A percentile compares a stretch with the other conserved stretches of the same genome.
Conservation (phyloP, 2,329 filamentous ascomycete species). For the Pyrenophora graminea region DNA sequence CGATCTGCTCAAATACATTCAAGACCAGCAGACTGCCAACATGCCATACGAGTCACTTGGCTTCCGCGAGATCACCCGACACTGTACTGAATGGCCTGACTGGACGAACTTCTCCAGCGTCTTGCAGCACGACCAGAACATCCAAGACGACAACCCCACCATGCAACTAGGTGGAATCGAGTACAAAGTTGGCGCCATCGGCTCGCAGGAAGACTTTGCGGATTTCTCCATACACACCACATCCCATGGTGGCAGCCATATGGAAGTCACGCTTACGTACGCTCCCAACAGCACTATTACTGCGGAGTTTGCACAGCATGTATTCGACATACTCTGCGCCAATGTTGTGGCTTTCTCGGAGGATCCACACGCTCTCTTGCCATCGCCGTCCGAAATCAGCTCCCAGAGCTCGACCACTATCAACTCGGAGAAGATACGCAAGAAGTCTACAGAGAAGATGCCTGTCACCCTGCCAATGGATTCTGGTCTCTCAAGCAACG, state of each 20-base stretch:
- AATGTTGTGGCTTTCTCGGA: conserved; percentile 34
- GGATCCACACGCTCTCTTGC: conserved; percentile 35
- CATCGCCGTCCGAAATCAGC: conserved; percentile 31
- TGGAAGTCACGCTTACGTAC: conserved; percentile 38
- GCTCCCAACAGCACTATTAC: conserved; percentile 53
- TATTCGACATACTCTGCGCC: conserved; percentile 43
- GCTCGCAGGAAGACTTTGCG: conserved; percentile 40
- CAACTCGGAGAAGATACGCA: conserved; percentile 27
- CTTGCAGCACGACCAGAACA: conserved; percentile 41
- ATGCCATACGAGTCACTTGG: conserved; percentile 43
- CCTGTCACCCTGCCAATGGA: conserved; percentile 31
- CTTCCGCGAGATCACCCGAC: conserved; percentile 40
- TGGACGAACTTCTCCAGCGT: conserved; percentile 45
- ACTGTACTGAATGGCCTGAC: conserved; percentile 45
- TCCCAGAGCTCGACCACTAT: conserved; percentile 31
- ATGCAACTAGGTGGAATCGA: conserved; percentile 52
- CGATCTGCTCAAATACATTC: conserved; percentile 47
- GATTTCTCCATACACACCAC: conserved; percentile 40
- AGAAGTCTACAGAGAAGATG: conserved; percentile 32
- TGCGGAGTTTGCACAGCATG: conserved; percentile 57
- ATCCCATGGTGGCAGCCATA: conserved; percentile 24
- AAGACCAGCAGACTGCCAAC: conserved; percentile 51
- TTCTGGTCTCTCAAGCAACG: conserved; percentile 32
- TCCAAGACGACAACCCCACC: conserved; percentile 47
- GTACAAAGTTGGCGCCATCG: conserved; percentile 36